A percentile compares a stretch with the other conserved stretches of the same genome.
Conservation (phyloP, 148 eudicot genomes). For the Heliamphora exappendiculata region DNA sequence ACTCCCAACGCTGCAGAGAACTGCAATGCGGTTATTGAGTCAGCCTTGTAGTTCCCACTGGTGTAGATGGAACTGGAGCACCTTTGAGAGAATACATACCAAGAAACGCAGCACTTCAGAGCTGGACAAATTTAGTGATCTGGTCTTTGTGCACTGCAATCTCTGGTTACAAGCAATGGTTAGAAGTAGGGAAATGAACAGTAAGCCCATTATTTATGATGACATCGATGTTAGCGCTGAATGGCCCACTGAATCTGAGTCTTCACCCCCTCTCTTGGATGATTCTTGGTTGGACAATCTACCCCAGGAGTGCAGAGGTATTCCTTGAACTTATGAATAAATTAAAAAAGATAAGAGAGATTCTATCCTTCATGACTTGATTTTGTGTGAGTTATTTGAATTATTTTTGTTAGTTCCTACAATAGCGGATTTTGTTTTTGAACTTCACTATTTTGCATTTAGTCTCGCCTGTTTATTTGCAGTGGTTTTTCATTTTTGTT, state of each 20-base stretch:
- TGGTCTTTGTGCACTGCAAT: conserved; percentile 38
- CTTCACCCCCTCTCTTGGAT: conserved; percentile 23
- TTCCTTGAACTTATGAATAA: conserved; percentile 10
- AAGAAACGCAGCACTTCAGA: conserved; percentile 15
- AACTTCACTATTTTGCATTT: too few relatives aligned
- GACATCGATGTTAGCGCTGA: conserved; percentile 26
- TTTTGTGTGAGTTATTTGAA: conserved; percentile 6
- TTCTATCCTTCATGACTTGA: neutral
- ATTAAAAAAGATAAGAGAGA: neutral
- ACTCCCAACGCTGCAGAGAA: conserved; percentile 32
- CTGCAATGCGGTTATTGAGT: conserved; percentile 28
- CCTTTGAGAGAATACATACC: conserved; percentile 25
- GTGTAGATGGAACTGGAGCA: conserved; percentile 42
- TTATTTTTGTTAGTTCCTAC: too few relatives aligned
- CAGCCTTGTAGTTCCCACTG: conserved; percentile 43
- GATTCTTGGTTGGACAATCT: conserved; percentile 25
- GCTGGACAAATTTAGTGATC: conserved; percentile 22
- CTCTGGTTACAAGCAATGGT: conserved; percentile 32
- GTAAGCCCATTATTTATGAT: conserved; percentile 25
- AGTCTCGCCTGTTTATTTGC: too few relatives aligned
- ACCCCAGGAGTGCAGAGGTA: conserved; percentile 15
- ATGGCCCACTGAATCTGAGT: conserved; percentile 34
- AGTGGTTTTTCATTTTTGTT: too few relatives aligned
- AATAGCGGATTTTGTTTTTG: too few relatives aligned
- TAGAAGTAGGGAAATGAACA: conserved; percentile 18